Percentiles rank a stretch among this genome's conserved stretches.
These are phyloP conservation scores for Hevea brasiliensis DNA, from an alignment of 345 rosid genomes.

Conservation along the genomic window DNA sequence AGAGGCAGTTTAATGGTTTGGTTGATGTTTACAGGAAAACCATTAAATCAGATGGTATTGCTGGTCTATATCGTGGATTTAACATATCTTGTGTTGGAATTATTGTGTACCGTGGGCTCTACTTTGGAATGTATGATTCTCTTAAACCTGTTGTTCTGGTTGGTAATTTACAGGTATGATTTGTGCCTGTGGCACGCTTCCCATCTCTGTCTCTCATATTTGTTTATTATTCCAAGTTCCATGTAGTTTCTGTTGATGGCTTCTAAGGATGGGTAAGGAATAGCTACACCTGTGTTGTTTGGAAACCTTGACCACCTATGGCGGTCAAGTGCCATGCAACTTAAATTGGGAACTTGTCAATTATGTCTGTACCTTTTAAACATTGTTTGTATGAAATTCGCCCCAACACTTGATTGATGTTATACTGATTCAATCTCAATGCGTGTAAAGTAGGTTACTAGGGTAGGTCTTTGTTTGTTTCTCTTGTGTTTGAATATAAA, in stretches of 20 bases:
- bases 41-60: conserved; percentile 28
- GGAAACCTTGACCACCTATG: too few relatives aligned
- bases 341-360: not conserved
- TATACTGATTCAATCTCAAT: not conserved
- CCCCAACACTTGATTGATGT: not conserved
- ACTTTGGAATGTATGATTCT: conserved; percentile 37
- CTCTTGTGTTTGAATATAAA: not conserved
- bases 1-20: conserved; percentile 33
- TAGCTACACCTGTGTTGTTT: not conserved
- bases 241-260: not conserved
- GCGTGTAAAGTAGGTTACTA: not conserved
- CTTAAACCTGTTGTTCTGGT: conserved; percentile 32
- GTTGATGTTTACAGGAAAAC: conserved; percentile 35
- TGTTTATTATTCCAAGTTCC: not conserved
- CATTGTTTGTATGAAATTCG: not conserved
- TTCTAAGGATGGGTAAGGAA: not conserved
- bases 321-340: not conserved
- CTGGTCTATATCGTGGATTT: conserved; percentile 37
- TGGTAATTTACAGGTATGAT: conserved; percentile 27
- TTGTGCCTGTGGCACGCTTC: not conserved
- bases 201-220: too few relatives aligned
- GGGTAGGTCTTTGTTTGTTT: not conserved
- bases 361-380: not conserved
- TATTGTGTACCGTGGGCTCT: conserved; percentile 35
- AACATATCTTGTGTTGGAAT: conserved; percentile 36